Percentiles rank a stretch among this genome's conserved stretches.
Conservation (phyloP, 148 eudicot species). For the Cornus suecica region DNA sequence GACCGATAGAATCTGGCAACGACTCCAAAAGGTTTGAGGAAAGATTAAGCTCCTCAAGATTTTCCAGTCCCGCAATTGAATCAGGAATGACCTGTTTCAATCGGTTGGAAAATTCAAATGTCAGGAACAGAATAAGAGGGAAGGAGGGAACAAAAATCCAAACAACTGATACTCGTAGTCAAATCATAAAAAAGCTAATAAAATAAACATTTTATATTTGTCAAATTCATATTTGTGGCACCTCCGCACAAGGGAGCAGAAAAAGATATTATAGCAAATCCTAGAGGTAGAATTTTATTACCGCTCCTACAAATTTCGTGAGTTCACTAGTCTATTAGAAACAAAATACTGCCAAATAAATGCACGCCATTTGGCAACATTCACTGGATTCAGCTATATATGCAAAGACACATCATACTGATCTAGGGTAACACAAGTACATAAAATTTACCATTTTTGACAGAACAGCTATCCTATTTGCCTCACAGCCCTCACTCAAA, state of each 20-base stretch:
- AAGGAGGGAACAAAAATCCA: too few relatives aligned
- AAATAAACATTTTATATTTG: too few relatives aligned
- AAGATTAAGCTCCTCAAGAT: constrained; percentile 79
- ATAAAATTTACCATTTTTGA: background rate
- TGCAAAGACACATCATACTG: background rate
- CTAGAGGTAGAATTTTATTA: background rate
- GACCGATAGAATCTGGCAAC: constrained; percentile 87
- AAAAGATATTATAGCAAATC: background rate
- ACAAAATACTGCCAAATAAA: background rate
- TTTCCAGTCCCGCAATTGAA: constrained; percentile 75
- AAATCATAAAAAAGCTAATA: too few relatives aligned
- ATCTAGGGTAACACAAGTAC: background rate
- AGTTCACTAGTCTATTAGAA: background rate
- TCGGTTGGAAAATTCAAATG: constrained; percentile 13
- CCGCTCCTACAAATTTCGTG: background rate
- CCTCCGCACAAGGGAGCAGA: background rate
- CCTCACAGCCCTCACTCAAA: background rate
- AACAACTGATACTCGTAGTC: too few relatives aligned
- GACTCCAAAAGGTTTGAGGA: constrained; percentile 71
- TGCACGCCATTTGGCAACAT: background rate
- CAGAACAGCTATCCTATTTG: background rate
- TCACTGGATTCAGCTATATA: background rate
- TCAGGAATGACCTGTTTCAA: constrained; percentile 74
- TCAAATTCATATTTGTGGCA: background rate
- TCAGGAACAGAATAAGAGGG: too few relatives aligned